Evolutionary conservation across 164 flowering plant genomes (phyloP), one percentile per base, ranked within the genome.

Genomic region (Euptelea pleiosperma): DNA sequence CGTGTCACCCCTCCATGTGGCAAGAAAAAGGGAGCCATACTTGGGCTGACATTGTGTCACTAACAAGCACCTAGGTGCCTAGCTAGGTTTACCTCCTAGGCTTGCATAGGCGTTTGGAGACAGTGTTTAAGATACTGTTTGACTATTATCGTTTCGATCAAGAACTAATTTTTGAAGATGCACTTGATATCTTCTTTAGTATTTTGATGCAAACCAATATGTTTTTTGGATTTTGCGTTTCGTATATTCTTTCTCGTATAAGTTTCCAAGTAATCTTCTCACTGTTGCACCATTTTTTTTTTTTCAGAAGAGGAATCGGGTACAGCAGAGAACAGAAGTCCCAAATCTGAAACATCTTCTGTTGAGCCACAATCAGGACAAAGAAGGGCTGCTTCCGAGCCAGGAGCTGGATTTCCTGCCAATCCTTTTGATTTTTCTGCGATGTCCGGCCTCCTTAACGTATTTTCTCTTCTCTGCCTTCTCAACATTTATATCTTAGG

Each of bases 361-460:
- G 64, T 18, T 8, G 79, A 75, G 56, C 12, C 73, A 37, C 70
- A 52, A 22, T 42, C 81, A n/a, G 73, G 66, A 52, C 73, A 55
- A 45, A 48, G 67, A 63, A 57, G 57, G 35, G 50, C 69, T 16
- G 19, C 73, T 58, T 33, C 86, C 52, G 58, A 50, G 11, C 65
- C 78, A 25, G 78, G 69, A 57, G 43, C 81, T 60, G 79, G 71
- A 8, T 62, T 71, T 60, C 70, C 74, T 30, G 33, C 77, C 51
- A 75, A 83, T 70, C 79, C 91, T 45, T 90, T 90, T 67, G 97
- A 87, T 79, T 84, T 90, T 62, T 90, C 97, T 18, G 84, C 90
- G 15, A 81, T 90, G 90, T 18, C 77, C 36, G 84, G 84, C 64
- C 73, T 90, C 39, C 87, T 90, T 22, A 87, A 85, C 76, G 97